These are phyloP conservation scores for Cubamyces sp. DNA, from an alignment of 768 basidiomycete genomes.

Conservation along the genomic window DNA sequence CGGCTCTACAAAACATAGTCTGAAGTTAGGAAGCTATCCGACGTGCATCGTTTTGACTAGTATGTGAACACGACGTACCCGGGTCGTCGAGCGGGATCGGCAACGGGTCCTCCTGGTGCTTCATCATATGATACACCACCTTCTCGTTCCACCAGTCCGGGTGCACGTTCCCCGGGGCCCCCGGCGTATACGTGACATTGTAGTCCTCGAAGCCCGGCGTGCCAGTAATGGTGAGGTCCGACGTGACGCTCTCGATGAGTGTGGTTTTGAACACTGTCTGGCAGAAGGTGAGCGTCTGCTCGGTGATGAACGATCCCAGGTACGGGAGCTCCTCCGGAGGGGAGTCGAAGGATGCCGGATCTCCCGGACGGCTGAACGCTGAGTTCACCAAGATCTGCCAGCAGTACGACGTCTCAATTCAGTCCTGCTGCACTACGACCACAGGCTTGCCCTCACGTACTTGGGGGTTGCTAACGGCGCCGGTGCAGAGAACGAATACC, in stretches of 20 bases:
- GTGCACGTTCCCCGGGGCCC: constrained; percentile 9
- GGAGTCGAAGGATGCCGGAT: background rate
- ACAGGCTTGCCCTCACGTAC: too few species aligned
- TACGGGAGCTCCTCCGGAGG: background rate
- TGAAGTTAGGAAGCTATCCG: too few species aligned
- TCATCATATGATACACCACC: constrained; percentile 26
- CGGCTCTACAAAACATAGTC: constrained; percentile 40
- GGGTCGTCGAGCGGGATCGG: constrained; percentile 29
- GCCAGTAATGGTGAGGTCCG: background rate
- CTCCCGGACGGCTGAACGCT: constrained; percentile 1
- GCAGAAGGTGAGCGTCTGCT: constrained; percentile 33
- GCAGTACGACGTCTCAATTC: too few species aligned
- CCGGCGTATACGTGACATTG: background rate
- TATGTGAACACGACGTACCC: too few species aligned
- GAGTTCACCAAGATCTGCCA: constrained; percentile 28
- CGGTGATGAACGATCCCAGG: constrained; percentile 29
- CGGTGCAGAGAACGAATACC: constrained; percentile 27
- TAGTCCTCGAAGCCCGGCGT: background rate
- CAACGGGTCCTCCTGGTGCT: constrained; percentile 30
- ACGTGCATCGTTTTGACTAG: too few species aligned
- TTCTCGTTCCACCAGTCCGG: constrained; percentile 26
- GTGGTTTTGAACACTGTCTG: constrained; percentile 24
- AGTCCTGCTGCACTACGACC: too few species aligned
- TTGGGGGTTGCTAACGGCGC: constrained; percentile 28
- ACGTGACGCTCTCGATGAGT: constrained; percentile 18